Conservation (phyloP, 768 basidiomycete genomes). For the Dacryopinax primogenitus region DNA sequence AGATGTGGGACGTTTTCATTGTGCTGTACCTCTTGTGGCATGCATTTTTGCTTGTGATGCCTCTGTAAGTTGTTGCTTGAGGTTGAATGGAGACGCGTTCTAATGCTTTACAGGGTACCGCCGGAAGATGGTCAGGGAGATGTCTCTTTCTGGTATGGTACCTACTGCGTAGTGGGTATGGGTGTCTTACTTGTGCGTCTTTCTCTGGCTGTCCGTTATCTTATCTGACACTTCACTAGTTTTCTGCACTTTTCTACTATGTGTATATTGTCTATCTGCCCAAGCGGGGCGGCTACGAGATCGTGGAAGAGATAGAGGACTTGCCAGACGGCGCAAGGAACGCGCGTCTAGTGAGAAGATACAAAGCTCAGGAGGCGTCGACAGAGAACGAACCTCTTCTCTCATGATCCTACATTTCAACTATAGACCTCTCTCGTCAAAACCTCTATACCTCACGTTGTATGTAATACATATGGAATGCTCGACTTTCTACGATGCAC, state of each 20-base stretch:
- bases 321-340: slow-evolving; percentile 17
- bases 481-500: no score
- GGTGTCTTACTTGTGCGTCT: slow-evolving; percentile 22
- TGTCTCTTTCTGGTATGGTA: slow-evolving; percentile 27
- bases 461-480: no score
- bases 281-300: slow-evolving; percentile 33
- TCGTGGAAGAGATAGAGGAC: slow-evolving; percentile 27
- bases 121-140: slow-evolving; percentile 23
- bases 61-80: slow-evolving; percentile 22
- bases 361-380: not conserved
- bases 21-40: slow-evolving; percentile 19
- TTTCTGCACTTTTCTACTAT: slow-evolving; percentile 24
- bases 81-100: not conserved
- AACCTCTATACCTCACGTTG: no score
- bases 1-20: slow-evolving; percentile 20
- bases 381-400: not conserved
- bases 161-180: slow-evolving; percentile 24
- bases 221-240: slow-evolving; percentile 11
- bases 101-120: slow-evolving; percentile 18
- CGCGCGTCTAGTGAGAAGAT: slow-evolving; percentile 15
- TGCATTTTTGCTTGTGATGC: slow-evolving; percentile 28
- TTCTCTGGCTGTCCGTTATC: not conserved
- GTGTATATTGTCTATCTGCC: slow-evolving; percentile 38
- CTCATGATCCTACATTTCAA: no score
- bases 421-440: no score